Percentiles rank a stretch among this genome's conserved stretches.
These are phyloP conservation scores for Penicillium paxilli DNA, from an alignment of 495 filamentous ascomycete species.

Conservation along the genomic window DNA sequence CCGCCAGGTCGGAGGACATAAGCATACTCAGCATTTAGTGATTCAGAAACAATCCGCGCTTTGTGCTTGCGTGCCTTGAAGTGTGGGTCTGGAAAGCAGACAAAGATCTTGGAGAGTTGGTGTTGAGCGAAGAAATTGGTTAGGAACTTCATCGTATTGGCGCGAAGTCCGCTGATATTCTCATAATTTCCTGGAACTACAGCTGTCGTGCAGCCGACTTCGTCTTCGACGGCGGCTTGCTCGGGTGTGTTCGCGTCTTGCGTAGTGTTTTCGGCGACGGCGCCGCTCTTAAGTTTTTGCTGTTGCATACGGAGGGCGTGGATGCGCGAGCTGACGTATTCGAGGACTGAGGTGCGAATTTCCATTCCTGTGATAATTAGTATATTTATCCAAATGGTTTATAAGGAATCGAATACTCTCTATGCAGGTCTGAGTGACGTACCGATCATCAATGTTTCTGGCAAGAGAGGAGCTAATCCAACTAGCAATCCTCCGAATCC, in stretches of 20 bases:
- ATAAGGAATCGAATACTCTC: not conserved
- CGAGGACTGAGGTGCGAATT: constrained; percentile 83
- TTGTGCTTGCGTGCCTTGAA: constrained; percentile 98
- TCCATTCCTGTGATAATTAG: constrained; percentile 62
- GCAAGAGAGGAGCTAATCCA: constrained; percentile 77
- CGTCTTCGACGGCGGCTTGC: constrained; percentile 30
- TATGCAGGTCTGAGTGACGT: constrained; percentile 16
- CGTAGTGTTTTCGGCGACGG: constrained; percentile 8
- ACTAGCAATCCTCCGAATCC: constrained; percentile 92
- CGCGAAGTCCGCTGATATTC: constrained; percentile 82
- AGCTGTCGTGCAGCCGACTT: constrained; percentile 17
- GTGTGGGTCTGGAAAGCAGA: constrained; percentile 98
- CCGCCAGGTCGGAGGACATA: constrained; percentile 83
- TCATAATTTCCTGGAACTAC: constrained; percentile 59
- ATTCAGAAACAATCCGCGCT: constrained; percentile 86
- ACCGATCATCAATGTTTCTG: constrained; percentile 81
- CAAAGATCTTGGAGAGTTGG: constrained; percentile 86
- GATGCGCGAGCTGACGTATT: constrained; percentile 86
- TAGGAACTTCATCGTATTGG: constrained; percentile 98
- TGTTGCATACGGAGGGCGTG: constrained; percentile 73
- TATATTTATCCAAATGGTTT: not conserved
- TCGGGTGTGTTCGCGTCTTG: not conserved
- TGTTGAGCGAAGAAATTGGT: constrained; percentile 84
- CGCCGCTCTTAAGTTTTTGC: constrained; percentile 34
- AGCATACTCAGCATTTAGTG: constrained; percentile 89